A percentile compares a stretch with the other conserved stretches of the same genome.
Evolutionary conservation across 768 basidiomycete species (phyloP).

Genomic region (Piloderma croceum): DNA sequence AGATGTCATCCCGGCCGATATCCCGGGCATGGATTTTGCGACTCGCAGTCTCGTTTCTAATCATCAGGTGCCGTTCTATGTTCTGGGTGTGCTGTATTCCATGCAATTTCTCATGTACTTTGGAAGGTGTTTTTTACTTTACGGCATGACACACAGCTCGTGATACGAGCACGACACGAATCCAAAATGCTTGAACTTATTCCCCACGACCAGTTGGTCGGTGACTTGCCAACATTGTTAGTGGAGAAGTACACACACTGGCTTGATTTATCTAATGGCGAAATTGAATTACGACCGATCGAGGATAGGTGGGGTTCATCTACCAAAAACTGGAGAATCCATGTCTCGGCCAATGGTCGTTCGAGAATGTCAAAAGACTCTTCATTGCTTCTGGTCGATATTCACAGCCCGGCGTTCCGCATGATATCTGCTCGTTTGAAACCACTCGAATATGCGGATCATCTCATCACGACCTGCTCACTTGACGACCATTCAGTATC

Average conservation of each 20-base stretch:
- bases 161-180: no score
- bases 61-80: constrained; percentile 21
- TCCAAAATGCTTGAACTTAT: constrained; percentile 9
- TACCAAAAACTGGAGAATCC: constrained; percentile 24
- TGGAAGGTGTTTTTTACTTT: constrained; percentile 23
- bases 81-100: no score
- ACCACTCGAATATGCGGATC: constrained; percentile 19
- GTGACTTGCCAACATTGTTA: constrained; percentile 22
- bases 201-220: constrained; percentile 15
- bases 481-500: no score
- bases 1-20: constrained; percentile 20
- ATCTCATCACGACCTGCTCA: no score
- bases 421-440: constrained; percentile 22
- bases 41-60: constrained; percentile 12
- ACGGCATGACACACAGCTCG: no score
- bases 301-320: constrained; percentile 21
- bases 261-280: constrained; percentile 20
- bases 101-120: background rate
- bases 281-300: constrained; percentile 24
- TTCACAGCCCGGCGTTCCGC: constrained; percentile 20
- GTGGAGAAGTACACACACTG: constrained; percentile 24
- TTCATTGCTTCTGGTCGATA: constrained; percentile 19
- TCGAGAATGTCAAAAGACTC: constrained; percentile 7
- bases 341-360: no score
- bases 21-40: constrained; percentile 22